Conservation (phyloP, 257 asterid genomes). For the Solanum okadae region DNA sequence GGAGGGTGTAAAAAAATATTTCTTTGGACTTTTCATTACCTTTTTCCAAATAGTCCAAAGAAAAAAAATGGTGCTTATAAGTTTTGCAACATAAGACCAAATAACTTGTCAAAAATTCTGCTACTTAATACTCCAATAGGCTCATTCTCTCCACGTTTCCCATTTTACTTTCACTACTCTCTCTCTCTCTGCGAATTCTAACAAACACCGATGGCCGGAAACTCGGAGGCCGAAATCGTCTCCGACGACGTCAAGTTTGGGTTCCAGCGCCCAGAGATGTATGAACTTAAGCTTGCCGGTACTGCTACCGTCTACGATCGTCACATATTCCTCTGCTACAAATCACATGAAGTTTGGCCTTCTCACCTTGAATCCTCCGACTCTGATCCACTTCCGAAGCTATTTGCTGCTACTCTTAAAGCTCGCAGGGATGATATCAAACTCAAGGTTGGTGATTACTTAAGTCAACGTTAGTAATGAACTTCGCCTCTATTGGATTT, state of each 20-base stretch:
- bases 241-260: conserved; percentile 47
- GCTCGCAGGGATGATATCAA: conserved; percentile 54
- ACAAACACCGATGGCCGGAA: conserved; percentile 19
- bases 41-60: not conserved
- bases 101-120: not conserved
- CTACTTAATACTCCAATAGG: not conserved
- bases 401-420: conserved; percentile 44
- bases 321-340: conserved; percentile 86
- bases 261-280: conserved; percentile 78
- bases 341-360: conserved; percentile 83
- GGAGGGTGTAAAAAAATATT: not conserved
- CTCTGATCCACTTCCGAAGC: conserved; percentile 80
- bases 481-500: not conserved
- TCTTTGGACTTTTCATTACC: not conserved
- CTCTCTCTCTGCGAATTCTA: not conserved
- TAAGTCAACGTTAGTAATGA: not conserved
- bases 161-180: not conserved
- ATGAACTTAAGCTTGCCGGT: conserved; percentile 44
- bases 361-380: conserved; percentile 67
- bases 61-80: not conserved
- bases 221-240: conserved; percentile 37
- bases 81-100: not conserved
- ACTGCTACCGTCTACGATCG: conserved; percentile 68
- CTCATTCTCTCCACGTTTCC: not conserved
- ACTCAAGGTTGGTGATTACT: conserved; percentile 33